Evolutionary conservation across 1,284 basidiomycete species (phyloP).

Genomic region (Fomes fomentarius): DNA sequence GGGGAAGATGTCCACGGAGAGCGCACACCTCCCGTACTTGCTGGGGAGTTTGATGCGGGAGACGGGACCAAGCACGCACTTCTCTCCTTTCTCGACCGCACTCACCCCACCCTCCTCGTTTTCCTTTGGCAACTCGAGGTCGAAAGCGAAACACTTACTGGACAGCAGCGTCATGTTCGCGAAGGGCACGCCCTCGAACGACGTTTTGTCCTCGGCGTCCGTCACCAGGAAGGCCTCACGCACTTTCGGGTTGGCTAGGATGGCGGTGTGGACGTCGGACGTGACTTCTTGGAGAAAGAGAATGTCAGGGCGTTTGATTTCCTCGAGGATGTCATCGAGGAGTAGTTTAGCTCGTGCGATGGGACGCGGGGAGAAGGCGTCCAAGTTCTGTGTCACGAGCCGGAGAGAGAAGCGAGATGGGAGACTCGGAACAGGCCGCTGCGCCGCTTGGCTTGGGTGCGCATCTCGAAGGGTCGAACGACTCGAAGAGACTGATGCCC

Average conservation of each 20-base stretch:
- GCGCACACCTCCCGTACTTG: conserved; percentile 36
- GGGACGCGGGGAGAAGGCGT: conserved; percentile 1
- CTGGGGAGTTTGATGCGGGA: conserved; percentile 40
- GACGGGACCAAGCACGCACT: conserved; percentile 34
- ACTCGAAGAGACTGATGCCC: background rate
- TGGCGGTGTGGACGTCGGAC: background rate
- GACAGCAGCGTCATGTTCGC: conserved; percentile 2
- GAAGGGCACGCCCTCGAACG: background rate
- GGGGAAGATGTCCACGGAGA: conserved; percentile 39
- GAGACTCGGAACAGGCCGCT: background rate
- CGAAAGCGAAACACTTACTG: background rate
- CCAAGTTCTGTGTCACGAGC: background rate
- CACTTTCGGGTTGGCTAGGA: background rate
- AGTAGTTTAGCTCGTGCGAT: background rate
- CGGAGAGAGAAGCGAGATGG: background rate
- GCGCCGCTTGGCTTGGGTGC: background rate
- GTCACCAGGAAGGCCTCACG: background rate
- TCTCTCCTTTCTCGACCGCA: conserved; percentile 24
- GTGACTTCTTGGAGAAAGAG: background rate
- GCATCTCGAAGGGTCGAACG: too few relatives aligned
- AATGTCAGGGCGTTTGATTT: background rate
- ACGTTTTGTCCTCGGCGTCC: background rate
- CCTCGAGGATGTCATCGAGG: background rate
- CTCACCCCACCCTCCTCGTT: too few relatives aligned
- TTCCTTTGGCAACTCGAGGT: background rate